phyloP scores from a whole-genome alignment of 2,329 filamentous ascomycete genomes.

The Sporothrix dimorphospora region DNA sequence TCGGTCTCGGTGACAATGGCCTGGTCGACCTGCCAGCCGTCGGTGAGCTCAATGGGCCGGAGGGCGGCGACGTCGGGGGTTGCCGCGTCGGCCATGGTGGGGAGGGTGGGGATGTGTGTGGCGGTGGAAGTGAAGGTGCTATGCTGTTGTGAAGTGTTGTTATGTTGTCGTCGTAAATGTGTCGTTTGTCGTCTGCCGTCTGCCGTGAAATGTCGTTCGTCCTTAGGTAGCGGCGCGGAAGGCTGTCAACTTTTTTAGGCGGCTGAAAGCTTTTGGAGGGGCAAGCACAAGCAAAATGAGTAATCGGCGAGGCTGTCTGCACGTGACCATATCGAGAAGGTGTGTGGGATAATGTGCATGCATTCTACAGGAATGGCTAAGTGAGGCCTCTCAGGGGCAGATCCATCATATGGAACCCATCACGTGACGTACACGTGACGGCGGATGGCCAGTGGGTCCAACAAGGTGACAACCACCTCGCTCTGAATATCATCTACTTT shows the following conservation, averaged over 20 bases:
- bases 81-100: not conserved
- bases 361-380: too few relatives aligned
- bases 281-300: not conserved
- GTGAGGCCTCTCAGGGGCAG: too few relatives aligned
- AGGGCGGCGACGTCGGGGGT: conserved; percentile 7
- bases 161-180: not conserved
- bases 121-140: not conserved
- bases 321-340: not conserved
- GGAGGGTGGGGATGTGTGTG: not conserved
- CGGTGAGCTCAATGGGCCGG: conserved; percentile 56
- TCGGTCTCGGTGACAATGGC: conserved; percentile 89
- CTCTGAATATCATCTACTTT: too few relatives aligned
- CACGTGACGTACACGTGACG: too few relatives aligned
- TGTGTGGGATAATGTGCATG: too few relatives aligned
- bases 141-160: not conserved
- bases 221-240: not conserved
- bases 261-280: not conserved
- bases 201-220: too few relatives aligned
- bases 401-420: too few relatives aligned
- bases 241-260: not conserved
- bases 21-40: conserved; percentile 98
- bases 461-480: too few relatives aligned
- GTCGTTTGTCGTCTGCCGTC: not conserved
- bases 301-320: not conserved
- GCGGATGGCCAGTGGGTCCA: too few relatives aligned